Evolutionary conservation across 192 early-diverging fungal genomes (phyloP), one percentile per base, ranked within the genome.

Genomic region (Coemansia aciculifera): DNA sequence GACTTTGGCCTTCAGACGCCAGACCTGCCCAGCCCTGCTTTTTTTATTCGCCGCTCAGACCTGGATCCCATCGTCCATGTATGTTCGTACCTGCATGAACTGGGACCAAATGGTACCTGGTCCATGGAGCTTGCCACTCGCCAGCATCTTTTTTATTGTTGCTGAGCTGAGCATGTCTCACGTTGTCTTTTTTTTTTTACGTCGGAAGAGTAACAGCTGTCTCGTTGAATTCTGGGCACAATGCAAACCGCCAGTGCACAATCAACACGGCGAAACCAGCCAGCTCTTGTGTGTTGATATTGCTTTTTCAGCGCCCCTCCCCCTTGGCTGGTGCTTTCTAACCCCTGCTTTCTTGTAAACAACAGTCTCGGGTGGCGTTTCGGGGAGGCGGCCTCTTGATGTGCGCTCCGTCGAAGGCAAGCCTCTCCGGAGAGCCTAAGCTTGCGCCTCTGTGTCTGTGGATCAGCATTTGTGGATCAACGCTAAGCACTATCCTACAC

Each of bases 351-450:
- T 17, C 42, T 43, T 43, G 51, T 52, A 52, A 29, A 52, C 51
- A 52, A 12, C 51, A 29, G 11, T 10, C 24, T 27, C 17, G 23
- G 24, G 51, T 52, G 51, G 51, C 51, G 51, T 12, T 31, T 24
- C 24, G 51, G 51, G 51, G 51, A 52, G 51, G 51, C 51, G 51
- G 51, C 51, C 27, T 52, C 51, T 52, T 52, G 51, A 11, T 29
- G 15, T 43, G 42, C 42, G 42, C 15, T 43, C 42, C 17, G 42
- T 11, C 42, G 13, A 42, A 17, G 42, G 42, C 42, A 43, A 43
- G 42, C 42, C 42, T 43, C 42, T n/a, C 42, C 42, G 17, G 17
- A 17, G 42, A 43, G 42, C 42, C 42, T 43, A 43, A 43, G 5
- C 34, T 36, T 36, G 34, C 7, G 7, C 34, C n/a, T n/a, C 7